phyloP scores from a whole-genome alignment of 257 asterid genomes.

The Henckelia pumila region DNA sequence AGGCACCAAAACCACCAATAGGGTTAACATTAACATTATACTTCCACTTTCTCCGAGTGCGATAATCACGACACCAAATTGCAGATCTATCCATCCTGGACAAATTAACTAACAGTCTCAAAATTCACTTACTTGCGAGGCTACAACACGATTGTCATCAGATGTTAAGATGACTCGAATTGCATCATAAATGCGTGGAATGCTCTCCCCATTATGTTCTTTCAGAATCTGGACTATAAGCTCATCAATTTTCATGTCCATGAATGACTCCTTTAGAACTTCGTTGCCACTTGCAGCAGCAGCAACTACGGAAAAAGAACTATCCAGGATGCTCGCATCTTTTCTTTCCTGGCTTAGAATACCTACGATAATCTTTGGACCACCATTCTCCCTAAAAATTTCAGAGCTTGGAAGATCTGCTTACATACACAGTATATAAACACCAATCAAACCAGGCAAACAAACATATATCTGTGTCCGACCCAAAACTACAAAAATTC shows the following conservation, averaged over 20 bases:
- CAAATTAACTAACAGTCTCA: constrained; percentile 4
- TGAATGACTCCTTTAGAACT: constrained; percentile 78
- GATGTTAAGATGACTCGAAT: constrained; percentile 71
- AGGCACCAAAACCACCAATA: constrained; percentile 3
- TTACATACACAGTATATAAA: constrained; percentile 17
- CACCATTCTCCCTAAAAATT: constrained; percentile 60
- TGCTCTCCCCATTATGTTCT: constrained; percentile 49
- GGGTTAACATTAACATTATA: neutral
- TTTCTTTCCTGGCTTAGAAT: constrained; percentile 49
- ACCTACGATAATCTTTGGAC: constrained; percentile 57
- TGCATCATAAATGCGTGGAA: constrained; percentile 73
- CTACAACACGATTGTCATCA: constrained; percentile 85
- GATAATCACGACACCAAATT: neutral
- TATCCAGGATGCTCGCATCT: constrained; percentile 52
- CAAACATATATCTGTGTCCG: neutral
- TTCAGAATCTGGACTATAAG: constrained; percentile 55
- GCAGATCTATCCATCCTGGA: constrained; percentile 18
- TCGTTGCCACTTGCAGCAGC: constrained; percentile 93
- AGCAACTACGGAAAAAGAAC: constrained; percentile 74
- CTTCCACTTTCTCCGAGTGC: neutral
- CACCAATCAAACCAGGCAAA: constrained; percentile 11
- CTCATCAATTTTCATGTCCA: constrained; percentile 82
- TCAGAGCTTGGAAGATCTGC: constrained; percentile 88
- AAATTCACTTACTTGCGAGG: constrained; percentile 75
- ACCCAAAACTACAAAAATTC: neutral